Conservation (phyloP, 108 stramenopile species). For the Skeletonema grethae region DNA sequence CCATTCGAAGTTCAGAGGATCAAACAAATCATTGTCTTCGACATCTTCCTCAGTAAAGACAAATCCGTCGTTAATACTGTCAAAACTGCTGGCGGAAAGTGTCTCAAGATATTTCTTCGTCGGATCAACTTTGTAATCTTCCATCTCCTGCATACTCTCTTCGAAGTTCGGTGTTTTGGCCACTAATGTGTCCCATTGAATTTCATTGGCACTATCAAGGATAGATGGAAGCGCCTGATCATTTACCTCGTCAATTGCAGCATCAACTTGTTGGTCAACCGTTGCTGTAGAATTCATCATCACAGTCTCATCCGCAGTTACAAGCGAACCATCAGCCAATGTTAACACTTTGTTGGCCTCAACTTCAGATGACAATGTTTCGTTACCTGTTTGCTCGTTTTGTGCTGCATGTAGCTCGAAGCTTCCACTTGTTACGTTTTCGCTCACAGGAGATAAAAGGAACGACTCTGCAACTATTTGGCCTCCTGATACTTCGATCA, state of each 20-base stretch:
- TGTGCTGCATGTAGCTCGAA: background rate
- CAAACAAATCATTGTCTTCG: conserved; percentile 25
- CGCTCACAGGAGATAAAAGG: conserved; percentile 14
- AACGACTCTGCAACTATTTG: conserved; percentile 24
- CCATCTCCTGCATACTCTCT: conserved; percentile 23
- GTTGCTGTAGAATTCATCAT: conserved; percentile 2
- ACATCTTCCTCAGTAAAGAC: conserved; percentile 7
- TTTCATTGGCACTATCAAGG: conserved; percentile 13
- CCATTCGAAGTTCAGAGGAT: conserved; percentile 44
- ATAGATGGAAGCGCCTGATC: conserved; percentile 2
- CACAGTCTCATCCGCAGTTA: conserved; percentile 12
- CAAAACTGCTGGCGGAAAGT: background rate
- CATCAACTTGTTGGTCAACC: background rate
- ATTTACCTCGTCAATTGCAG: background rate
- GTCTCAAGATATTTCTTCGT: background rate
- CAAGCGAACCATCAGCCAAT: conserved; percentile 21
- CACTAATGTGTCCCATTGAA: conserved; percentile 20
- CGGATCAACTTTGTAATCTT: conserved; percentile 16
- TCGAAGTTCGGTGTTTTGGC: conserved; percentile 30
- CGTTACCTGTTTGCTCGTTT: background rate
- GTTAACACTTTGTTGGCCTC: conserved; percentile 23
- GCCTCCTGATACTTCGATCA: conserved; percentile 35
- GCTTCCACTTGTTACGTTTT: background rate
- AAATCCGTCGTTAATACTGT: background rate
- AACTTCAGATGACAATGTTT: background rate